These are phyloP conservation scores for Phaeophleospora eucalypticola DNA, from an alignment of 2,329 filamentous ascomycete genomes.

Conservation along the genomic window DNA sequence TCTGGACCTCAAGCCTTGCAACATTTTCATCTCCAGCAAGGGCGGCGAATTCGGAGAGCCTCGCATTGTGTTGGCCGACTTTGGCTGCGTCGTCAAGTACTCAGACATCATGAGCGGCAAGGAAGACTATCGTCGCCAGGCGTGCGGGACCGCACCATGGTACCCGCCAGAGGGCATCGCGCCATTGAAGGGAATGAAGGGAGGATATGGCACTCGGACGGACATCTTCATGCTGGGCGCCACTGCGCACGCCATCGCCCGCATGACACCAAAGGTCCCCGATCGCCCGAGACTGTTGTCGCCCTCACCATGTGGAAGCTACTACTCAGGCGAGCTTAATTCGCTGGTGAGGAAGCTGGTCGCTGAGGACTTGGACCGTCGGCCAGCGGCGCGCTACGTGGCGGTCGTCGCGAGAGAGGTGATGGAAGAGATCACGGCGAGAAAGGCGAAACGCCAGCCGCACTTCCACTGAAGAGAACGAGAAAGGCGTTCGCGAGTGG, in stretches of 20 bases:
- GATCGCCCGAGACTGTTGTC: neutral
- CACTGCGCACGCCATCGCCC: slow-evolving; percentile 10
- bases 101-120: slow-evolving; percentile 7
- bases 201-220: slow-evolving; percentile 14
- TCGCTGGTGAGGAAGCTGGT: slow-evolving; percentile 8
- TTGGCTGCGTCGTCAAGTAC: slow-evolving; percentile 17
- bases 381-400: slow-evolving; percentile 12
- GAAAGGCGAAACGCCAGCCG: neutral
- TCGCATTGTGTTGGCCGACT: slow-evolving; percentile 20
- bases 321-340: slow-evolving; percentile 7
- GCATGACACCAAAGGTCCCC: neutral
- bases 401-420: slow-evolving; percentile 1
- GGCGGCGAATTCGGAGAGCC: slow-evolving; percentile 1
- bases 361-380: neutral
- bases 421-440: neutral
- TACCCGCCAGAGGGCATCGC: slow-evolving; percentile 17
- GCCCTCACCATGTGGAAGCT: slow-evolving; percentile 7
- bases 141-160: slow-evolving; percentile 15
- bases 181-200: neutral
- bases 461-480: neutral
- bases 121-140: slow-evolving; percentile 8
- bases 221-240: slow-evolving; percentile 19
- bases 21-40: slow-evolving; percentile 12
- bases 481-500: too few relatives aligned
- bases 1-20: slow-evolving; percentile 16